Conservation (phyloP, 2,329 filamentous ascomycete genomes). For the Colletotrichum sp. region DNA sequence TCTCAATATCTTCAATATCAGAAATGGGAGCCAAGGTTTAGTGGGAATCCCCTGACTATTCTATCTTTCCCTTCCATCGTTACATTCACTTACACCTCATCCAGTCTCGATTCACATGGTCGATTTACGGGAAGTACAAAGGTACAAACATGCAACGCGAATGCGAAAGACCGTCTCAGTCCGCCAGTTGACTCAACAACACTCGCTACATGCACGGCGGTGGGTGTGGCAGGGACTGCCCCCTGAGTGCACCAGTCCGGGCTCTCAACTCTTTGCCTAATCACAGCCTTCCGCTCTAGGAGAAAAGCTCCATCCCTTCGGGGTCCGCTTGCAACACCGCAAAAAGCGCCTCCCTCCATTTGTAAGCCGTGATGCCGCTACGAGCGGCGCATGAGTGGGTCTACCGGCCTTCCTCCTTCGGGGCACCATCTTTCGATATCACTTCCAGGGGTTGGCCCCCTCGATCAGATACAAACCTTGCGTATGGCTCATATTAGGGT, state of each 20-base stretch:
- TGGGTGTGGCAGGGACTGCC: background rate
- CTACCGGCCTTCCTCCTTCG: background rate
- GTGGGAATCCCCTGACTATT: background rate
- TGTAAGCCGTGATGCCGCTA: conserved; percentile 4
- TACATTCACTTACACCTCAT: background rate
- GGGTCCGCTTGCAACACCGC: conserved; percentile 17
- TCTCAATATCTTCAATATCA: background rate
- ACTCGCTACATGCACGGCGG: background rate
- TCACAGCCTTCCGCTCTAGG: background rate
- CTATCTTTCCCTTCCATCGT: background rate
- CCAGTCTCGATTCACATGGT: background rate
- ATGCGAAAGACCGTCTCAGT: background rate
- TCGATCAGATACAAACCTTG: background rate
- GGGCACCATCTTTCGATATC: background rate
- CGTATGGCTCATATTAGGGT: background rate
- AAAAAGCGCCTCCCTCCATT: background rate
- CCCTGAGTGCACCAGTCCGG: background rate
- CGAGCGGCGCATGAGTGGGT: conserved; percentile 6
- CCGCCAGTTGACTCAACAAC: background rate
- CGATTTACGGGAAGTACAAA: background rate
- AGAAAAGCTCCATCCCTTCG: background rate
- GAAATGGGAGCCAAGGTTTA: background rate
- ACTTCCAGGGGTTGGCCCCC: background rate
- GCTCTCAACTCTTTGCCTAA: background rate
- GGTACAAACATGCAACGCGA: background rate